Evolutionary conservation across 1,284 basidiomycete species (phyloP), one percentile per base, ranked within the genome.

Genomic region (Pulchroboletus neoregius): DNA sequence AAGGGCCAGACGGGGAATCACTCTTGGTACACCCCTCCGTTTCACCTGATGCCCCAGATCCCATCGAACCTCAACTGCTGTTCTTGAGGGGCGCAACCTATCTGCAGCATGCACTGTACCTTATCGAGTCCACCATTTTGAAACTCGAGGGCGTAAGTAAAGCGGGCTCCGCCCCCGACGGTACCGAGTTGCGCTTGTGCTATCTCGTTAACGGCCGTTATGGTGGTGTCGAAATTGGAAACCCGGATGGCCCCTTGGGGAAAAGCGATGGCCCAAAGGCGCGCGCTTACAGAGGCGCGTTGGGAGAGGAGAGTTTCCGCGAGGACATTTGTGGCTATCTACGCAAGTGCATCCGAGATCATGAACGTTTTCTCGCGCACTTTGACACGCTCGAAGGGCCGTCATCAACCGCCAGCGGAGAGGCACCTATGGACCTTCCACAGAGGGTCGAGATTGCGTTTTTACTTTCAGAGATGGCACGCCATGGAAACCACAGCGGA

Each of bases 21-120:
- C 61, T 73, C 20, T 57, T 72, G 32, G 61, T 80, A 9, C 87
- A 89, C 58, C 80, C 83, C 1, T 87, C 85, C 11, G 74, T 79
- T 23, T 73, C 79, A 2, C 79, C 83, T 7, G 79, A 83, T 53
- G 83, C 84, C n/a, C 87, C 85, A 0, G 83, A 86, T 48, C 86
- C 85, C 26, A 80, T 91, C 43, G 89, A 91, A 59, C 81, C 80
- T 0, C 89, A 91, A 57, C 68, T 86, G n/a, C 67, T 89, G 22
- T 92, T 92, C 68, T 71, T 89, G 23, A 81, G 89, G 38, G 89
- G 84, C 2, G 80, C 86, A 5, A 79, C 88, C 2, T 83, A 87
- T 62, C 73, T 91, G 3, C 85, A 88, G 54, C 82, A 89, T 34
- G 86, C 85, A 0, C 69, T 88, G 6, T 72, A 75, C 59, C 68